phyloP scores from a whole-genome alignment of 106 monocot genomes.

The Dendrobium chrysotoxum region DNA sequence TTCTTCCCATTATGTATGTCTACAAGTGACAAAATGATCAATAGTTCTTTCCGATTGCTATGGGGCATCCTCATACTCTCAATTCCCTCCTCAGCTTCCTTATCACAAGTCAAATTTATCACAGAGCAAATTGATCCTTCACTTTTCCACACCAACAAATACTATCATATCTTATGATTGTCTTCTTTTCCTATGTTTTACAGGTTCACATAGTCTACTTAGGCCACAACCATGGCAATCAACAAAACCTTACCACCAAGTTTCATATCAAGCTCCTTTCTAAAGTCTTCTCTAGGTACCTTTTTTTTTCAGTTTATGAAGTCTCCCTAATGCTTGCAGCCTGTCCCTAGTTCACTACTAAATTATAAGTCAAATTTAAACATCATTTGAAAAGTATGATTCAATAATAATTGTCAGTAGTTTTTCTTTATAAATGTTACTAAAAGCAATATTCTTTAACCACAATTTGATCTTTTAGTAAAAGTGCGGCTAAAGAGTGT shows the following conservation, averaged over 20 bases:
- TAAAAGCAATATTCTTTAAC: no score
- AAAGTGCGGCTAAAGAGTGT: no score
- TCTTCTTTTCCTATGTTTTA: conserved; percentile 3
- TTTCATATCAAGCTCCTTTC: conserved; percentile 58
- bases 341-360: no score
- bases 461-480: no score
- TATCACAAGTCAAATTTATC: neutral
- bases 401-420: no score
- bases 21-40: neutral
- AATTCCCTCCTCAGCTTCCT: neutral
- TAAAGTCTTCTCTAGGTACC: conserved; percentile 54
- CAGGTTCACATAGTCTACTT: conserved; percentile 84
- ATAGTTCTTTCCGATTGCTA: neutral
- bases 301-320: neutral
- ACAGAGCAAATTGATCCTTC: neutral
- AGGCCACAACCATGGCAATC: conserved; percentile 37
- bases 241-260: conserved; percentile 45
- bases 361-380: no score
- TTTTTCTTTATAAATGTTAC: no score
- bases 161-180: neutral
- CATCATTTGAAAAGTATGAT: no score
- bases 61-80: neutral
- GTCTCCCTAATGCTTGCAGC: no score
- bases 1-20: neutral
- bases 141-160: neutral